Percentiles rank a stretch among this genome's conserved stretches.
These are phyloP conservation scores for Aegle marmelos DNA, from an alignment of 345 rosid genomes.

Conservation along the genomic window DNA sequence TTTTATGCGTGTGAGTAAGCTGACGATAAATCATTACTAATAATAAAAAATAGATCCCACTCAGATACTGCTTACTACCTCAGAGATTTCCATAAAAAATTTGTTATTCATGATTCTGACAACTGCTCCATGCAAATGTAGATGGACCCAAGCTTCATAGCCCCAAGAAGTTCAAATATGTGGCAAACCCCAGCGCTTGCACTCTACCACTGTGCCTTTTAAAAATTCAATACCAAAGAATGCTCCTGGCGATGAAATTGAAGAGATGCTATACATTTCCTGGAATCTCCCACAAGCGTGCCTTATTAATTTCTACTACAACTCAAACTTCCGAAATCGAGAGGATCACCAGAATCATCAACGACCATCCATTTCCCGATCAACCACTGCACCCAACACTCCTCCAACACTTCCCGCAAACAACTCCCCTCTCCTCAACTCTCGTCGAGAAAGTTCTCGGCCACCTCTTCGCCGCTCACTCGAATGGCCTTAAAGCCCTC, in stretches of 20 bases:
- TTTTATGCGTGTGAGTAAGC: too few relatives aligned
- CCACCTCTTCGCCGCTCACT: conserved; percentile 79
- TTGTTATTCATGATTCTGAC: too few relatives aligned
- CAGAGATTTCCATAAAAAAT: too few relatives aligned
- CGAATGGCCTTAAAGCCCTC: conserved; percentile 84
- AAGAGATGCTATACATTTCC: not conserved
- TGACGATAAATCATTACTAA: too few relatives aligned
- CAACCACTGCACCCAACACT: conserved; percentile 55
- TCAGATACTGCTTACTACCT: too few relatives aligned
- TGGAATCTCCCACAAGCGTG: conserved; percentile 3
- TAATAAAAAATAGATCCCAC: too few relatives aligned
- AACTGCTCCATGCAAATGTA: too few relatives aligned
- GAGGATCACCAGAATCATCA: conserved; percentile 55
- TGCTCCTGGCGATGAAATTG: not conserved
- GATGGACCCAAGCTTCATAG: not conserved
- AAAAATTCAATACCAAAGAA: not conserved
- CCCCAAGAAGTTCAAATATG: not conserved
- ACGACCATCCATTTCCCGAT: conserved; percentile 70
- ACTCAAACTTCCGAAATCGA: conserved; percentile 34
- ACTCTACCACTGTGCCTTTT: fast-evolving
- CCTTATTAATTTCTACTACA: not conserved
- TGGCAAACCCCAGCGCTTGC: not conserved
- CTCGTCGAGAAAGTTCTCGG: conserved; percentile 73
- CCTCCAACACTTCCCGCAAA: conserved; percentile 32
- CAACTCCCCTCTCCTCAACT: conserved; percentile 31